Base-by-base conservation (phyloP, 2,329 filamentous ascomycete genomes). In the Paecilomyces dactylethromorphus region DNA sequence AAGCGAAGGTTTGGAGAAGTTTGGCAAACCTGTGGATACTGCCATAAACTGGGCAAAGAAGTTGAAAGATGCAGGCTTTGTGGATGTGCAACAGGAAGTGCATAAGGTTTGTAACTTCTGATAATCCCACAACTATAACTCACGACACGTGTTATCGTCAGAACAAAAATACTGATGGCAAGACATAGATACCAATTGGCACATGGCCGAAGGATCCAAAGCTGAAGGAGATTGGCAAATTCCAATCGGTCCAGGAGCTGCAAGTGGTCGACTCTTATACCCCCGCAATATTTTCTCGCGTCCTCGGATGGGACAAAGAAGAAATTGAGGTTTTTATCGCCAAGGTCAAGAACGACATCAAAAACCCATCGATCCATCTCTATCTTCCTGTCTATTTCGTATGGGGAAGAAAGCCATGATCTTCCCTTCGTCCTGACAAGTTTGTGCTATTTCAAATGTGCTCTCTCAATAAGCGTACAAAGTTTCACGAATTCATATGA, bases 131-230 rank as follows among this genome's bases (percentile, higher is more conserved):
- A n/a, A 22, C 8, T 51, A 13, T 51, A 59, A 33, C 5, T 13
- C 33, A 13, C 12, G 11, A 39, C 2, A 13, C 33, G n/a, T 39
- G 15, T 35, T 12, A 15, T 2, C 33, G 12, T 1, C 3, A 5
- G 4, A 39, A n/a, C 33, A 15, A 15, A 11, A 15, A 15, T 13
- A 13, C 33, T 39, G 33, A 39, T 12, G 13, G n/a, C n/a, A 39
- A 39, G 45, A 32, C 31, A 59, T 26, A 81, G 64, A 69, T 82
- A 10, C 81, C 82, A 0, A 74, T 80, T 6, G 79, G 78, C 15
- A 68, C 70, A 0, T 84, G 81, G 82, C 73, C 80, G 0, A 75
- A 70, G 54, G 77, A 83, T 55, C 68, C 73, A 21, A 76, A 69
- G 13, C 71, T 81, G 50, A 79, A 77, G 60, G 72, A 78, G 56